Base-by-base conservation (phyloP, 1,284 basidiomycete species). In the Rhodotorula sp. region DNA sequence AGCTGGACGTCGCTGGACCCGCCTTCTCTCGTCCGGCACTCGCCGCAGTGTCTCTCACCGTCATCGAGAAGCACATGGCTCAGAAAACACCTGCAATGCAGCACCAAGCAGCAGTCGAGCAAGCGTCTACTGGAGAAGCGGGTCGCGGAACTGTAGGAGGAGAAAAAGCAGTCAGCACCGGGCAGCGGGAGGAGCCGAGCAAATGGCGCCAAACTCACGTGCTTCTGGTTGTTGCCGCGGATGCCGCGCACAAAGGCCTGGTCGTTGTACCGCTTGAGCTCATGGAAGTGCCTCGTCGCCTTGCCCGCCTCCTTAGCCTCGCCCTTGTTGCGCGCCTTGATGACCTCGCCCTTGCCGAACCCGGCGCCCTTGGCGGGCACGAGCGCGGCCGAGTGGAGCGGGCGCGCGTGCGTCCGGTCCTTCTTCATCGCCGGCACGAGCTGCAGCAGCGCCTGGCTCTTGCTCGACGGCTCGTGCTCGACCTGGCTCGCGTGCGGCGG, bases 291-390 rank as follows among this genome's bases (percentile, higher is more conserved):
- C 67, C 88, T 86, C 1, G 93, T 87, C 82, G 97, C 93, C 65
- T 92, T 86, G 56, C 90, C 93, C 21, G 96, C 97, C 82, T 97
- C 91, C 70, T 87, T 87, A 4, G 97, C 97, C 83, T 99, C 95
- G 5, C 97, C 97, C 19, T 87, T 87, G 83, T 98, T 98, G 59
- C 93, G 86, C n/a, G 92, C 94, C 81, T 90, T 92, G 72, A 97
- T 87, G 17, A 93, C 89, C 54, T 93, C 87, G 17, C 87, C 88
- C 14, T 82, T 82, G 4, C 93, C 93, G 79, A 86, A 93, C 5
- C 91, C 92, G 42, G 93, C 93, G 61, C 91, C 93, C 76, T 86
- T 90, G n/a, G 87, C 83, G 0, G 94, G 92, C 1, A 97, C 89
- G 46, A 97, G 84, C 25, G 72, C 75, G 0, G 69, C 64, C 27